A percentile compares a stretch with the other conserved stretches of the same genome.
Conservation (phyloP, 2,329 filamentous ascomycete species). For the Clonostachys chloroleuca region DNA sequence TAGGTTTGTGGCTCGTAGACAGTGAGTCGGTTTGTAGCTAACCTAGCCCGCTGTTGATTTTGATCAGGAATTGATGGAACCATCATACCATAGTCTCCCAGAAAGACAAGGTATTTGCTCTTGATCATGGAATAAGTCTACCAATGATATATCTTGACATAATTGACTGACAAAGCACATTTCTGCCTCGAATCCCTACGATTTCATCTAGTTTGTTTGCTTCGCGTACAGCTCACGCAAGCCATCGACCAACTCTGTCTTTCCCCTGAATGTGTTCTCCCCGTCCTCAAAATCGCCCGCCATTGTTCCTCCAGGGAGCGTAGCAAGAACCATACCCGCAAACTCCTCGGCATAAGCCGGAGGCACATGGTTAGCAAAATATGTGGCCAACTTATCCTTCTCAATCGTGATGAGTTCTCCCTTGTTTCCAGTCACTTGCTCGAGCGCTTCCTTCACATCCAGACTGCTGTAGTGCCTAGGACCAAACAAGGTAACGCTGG, state of each 20-base stretch:
- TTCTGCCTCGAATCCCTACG: too few species aligned
- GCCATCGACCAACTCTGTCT: slow-evolving; percentile 15
- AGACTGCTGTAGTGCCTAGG: slow-evolving; percentile 17
- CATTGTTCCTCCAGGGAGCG: slow-evolving; percentile 15
- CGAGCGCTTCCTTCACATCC: slow-evolving; percentile 18
- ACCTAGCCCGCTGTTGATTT: too few species aligned
- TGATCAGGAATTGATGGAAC: too few species aligned
- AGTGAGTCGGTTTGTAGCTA: too few species aligned
- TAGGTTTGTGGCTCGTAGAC: too few species aligned
- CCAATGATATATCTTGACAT: too few species aligned
- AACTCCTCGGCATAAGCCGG: slow-evolving; percentile 13
- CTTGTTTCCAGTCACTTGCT: slow-evolving; percentile 16
- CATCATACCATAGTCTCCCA: too few species aligned
- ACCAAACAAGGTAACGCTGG: slow-evolving; percentile 16
- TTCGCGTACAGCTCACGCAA: slow-evolving; percentile 5
- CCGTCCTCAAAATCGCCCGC: slow-evolving; percentile 12
- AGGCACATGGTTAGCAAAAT: slow-evolving; percentile 13
- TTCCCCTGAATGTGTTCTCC: slow-evolving; percentile 13
- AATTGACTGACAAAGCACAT: too few species aligned
- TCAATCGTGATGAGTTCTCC: slow-evolving; percentile 12
- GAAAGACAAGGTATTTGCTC: too few species aligned
- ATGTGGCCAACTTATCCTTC: slow-evolving; percentile 13
- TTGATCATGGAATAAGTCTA: too few species aligned
- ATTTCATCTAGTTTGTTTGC: too few species aligned
- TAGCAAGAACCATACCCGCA: slow-evolving; percentile 17